These are phyloP conservation scores for Vitrella brassicaformis DNA, from an alignment of 73 alveolate species.

Conservation along the genomic window DNA sequence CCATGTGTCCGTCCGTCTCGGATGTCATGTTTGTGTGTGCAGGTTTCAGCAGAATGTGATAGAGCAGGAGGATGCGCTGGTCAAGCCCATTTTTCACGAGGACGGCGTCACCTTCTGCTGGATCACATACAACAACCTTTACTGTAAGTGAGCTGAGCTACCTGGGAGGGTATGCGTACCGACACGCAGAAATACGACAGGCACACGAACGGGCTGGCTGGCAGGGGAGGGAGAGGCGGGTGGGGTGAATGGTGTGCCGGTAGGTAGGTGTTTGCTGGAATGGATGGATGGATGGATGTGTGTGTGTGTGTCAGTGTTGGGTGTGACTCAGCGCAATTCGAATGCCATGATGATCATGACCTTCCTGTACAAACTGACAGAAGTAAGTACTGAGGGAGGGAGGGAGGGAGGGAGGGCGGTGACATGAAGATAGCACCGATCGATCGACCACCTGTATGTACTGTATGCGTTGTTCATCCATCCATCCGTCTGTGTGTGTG, in stretches of 20 bases:
- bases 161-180: not conserved
- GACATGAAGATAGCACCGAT: too few species aligned
- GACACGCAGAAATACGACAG: too few species aligned
- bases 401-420: not conserved
- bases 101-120: constrained; percentile 84
- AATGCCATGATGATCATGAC: constrained; percentile 85
- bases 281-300: too few species aligned
- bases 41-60: constrained; percentile 36
- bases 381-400: constrained; percentile 6
- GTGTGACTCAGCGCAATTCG: constrained; percentile 82
- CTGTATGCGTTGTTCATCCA: too few species aligned
- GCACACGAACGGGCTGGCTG: not conserved
- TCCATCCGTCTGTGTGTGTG: too few species aligned
- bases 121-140: constrained; percentile 77
- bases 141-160: not conserved
- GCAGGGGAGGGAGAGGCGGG: not conserved
- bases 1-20: too few species aligned
- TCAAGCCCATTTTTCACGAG: constrained; percentile 49
- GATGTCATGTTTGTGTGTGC: too few species aligned
- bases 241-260: not conserved
- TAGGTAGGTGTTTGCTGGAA: too few species aligned
- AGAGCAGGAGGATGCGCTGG: constrained; percentile 23
- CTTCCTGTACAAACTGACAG: constrained; percentile 77
- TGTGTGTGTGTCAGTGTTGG: constrained; percentile 33
- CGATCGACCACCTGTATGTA: too few species aligned